Evolutionary conservation across 2,329 filamentous ascomycete species (phyloP).

Genomic region (Penicillium polonicum): DNA sequence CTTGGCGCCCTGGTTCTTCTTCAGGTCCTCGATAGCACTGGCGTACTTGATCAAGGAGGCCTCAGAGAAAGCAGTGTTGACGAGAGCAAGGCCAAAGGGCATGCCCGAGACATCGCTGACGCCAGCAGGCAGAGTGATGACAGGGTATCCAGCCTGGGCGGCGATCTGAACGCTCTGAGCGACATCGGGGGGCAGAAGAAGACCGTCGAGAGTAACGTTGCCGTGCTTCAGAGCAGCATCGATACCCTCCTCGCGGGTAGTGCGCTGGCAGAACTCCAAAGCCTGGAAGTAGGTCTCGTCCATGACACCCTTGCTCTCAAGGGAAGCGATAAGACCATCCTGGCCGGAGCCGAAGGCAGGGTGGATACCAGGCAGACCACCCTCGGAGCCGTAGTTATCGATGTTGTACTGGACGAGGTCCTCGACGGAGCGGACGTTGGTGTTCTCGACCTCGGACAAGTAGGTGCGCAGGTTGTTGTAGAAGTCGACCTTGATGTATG

Average conservation of each 20-base stretch:
- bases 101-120: constrained; percentile 55
- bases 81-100: constrained; percentile 61
- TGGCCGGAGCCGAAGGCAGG: constrained; percentile 70
- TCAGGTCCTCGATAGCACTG: constrained; percentile 63
- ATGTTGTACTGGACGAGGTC: constrained; percentile 66
- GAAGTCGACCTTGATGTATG: constrained; percentile 64
- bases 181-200: constrained; percentile 68
- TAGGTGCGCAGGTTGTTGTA: constrained; percentile 65
- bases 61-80: constrained; percentile 63
- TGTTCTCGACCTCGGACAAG: constrained; percentile 62
- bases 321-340: constrained; percentile 65
- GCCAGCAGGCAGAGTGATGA: constrained; percentile 67
- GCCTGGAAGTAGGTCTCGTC: constrained; percentile 68
- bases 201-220: constrained; percentile 53
- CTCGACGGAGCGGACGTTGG: constrained; percentile 57
- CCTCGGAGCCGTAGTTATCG: constrained; percentile 65
- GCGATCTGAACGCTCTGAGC: constrained; percentile 68
- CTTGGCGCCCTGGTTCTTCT: constrained; percentile 43
- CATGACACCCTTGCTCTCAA: constrained; percentile 59
- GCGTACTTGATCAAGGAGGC: constrained; percentile 58
- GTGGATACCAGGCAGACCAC: constrained; percentile 59
- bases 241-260: constrained; percentile 64
- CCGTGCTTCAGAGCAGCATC: constrained; percentile 61
- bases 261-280: constrained; percentile 59
- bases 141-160: constrained; percentile 73